These are phyloP conservation scores for Artemisia tridentata DNA, from an alignment of 129 eudicot species.

Conservation along the genomic window DNA sequence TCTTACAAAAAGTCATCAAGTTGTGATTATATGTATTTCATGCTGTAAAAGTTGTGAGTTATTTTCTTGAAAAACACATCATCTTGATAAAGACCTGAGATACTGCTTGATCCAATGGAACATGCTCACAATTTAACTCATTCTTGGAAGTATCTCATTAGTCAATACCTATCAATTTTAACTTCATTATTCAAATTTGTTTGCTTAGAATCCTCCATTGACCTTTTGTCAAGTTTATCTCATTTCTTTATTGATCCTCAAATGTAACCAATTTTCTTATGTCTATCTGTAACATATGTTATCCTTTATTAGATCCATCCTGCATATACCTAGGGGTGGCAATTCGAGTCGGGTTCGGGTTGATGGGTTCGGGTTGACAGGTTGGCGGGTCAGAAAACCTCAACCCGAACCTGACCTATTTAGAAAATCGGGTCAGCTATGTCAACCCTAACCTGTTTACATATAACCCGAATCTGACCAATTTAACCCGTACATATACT, in stretches of 20 bases:
- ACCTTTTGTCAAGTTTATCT: slow-evolving; percentile 22
- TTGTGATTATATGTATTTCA: not conserved
- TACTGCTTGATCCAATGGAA: slow-evolving; percentile 70
- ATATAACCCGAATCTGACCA: no score
- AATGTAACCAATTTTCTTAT: not conserved
- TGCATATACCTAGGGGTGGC: no score
- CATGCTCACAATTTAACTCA: slow-evolving; percentile 45
- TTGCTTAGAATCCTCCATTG: slow-evolving; percentile 20
- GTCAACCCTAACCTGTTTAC: no score
- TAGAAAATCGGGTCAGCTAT: no score
- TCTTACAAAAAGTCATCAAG: slow-evolving; percentile 21
- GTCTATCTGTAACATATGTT: not conserved
- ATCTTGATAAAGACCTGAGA: slow-evolving; percentile 46
- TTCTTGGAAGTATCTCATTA: slow-evolving; percentile 35
- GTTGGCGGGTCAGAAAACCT: no score
- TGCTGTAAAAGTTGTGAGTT: slow-evolving; percentile 6
- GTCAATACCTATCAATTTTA: slow-evolving; percentile 29
- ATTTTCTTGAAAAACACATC: slow-evolving; percentile 33
- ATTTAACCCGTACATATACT: no score
- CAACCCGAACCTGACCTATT: no score
- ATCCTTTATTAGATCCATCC: not conserved
- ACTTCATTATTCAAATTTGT: slow-evolving; percentile 11
- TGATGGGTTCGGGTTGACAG: no score
- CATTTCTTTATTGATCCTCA: slow-evolving; percentile 19
- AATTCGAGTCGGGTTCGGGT: no score